Evolutionary conservation across 2,329 filamentous ascomycete species (phyloP).

Genomic region (Tolypocladium capitatum): DNA sequence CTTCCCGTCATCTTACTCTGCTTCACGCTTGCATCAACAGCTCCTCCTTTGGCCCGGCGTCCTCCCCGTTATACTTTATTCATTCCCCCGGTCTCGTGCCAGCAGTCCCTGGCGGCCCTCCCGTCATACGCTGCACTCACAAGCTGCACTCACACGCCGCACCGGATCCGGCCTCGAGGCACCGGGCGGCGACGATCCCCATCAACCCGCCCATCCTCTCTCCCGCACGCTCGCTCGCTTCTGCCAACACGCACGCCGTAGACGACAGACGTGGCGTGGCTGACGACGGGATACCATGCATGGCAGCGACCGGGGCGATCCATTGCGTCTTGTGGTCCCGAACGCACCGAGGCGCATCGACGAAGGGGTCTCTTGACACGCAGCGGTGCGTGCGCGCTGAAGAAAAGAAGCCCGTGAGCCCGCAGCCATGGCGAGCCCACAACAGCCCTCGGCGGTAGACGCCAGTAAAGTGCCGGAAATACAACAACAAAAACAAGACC

Average conservation of each 20-base stretch:
- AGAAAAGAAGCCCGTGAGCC: background rate
- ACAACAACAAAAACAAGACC: background rate
- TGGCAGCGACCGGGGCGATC: background rate
- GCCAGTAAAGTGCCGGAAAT: background rate
- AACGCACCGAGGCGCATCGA: slow-evolving; percentile 3
- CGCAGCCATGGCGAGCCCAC: background rate
- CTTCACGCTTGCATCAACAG: too few species aligned
- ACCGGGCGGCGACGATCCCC: too few species aligned
- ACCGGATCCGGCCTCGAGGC: too few species aligned
- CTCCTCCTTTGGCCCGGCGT: too few species aligned
- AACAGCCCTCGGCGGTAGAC: background rate
- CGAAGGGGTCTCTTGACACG: slow-evolving; percentile 2
- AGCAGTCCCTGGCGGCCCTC: too few species aligned
- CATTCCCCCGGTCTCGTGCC: too few species aligned
- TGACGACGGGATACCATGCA: background rate
- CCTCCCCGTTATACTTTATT: too few species aligned
- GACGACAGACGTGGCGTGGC: background rate
- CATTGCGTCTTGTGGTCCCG: slow-evolving; percentile 1
- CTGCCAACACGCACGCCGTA: background rate
- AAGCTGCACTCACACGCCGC: too few species aligned
- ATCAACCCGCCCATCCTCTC: too few species aligned
- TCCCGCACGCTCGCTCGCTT: background rate
- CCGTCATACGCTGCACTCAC: too few species aligned
- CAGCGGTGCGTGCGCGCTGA: background rate
- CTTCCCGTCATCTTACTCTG: too few species aligned